Evolutionary conservation across 208 protist species (phyloP), one percentile per base, ranked within the genome.

Genomic region (Wallacemonas sp.): DNA sequence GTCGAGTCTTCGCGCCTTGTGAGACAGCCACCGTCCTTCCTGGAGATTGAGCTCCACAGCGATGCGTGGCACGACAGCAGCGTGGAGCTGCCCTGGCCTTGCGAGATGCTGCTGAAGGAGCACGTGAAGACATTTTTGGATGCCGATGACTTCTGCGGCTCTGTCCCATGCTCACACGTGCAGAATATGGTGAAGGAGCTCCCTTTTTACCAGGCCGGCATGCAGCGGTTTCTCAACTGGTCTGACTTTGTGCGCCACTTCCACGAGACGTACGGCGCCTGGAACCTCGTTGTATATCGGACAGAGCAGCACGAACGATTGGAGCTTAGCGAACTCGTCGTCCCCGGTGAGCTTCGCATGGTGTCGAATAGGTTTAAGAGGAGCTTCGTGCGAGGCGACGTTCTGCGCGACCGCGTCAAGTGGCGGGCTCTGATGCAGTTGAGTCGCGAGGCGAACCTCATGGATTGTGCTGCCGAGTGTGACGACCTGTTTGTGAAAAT

Each of bases 111-210:
- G 38, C 71, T 94, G 64, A 86, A 79, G 49, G 79, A 91, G 65
- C 81, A 91, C 44, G 74, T 91, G 12, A 72, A 75, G 28, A 70
- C 66, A 5, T 76, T 94, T 31, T 41, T 94, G 45, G 85, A 87
- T n/a, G 82, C 82, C 63, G 83, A 94, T 61, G 81, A 82, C 42
- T 81, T 79, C 62, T 82, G 81, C 45, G 88, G 84, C 18, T 91
- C 82, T 14, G 55, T 94, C 28, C 65, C 77, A 0, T 76, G 78
- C 11, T 79, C 82, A 38, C 81, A 91, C 72, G 55, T 92, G 11
- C 85, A 92, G 49, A 94, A 94, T 65, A 65, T 84, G 26, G 86
- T 92, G 46, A 72, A 76, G 18, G 78, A 82, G 12, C 61, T 94
- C 2, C 89, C 85, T 0, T 92, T 87, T 65, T 92, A 89, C 75